phyloP scores from a whole-genome alignment of 108 stramenopile species.

The Cyclostephanos invisitatus region DNA sequence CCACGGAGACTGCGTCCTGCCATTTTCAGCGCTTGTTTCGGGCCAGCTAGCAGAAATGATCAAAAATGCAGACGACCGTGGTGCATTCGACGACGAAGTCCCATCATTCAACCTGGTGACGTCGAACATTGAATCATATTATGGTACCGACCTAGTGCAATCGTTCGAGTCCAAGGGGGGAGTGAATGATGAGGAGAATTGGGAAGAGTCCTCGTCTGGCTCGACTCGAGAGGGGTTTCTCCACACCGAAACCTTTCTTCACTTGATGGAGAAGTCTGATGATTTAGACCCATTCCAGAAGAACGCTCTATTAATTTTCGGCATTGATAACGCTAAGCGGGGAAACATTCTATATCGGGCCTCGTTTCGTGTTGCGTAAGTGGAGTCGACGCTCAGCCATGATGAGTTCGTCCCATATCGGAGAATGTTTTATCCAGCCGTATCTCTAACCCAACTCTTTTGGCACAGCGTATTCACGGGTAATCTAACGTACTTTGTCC shows the following conservation, averaged over 20 bases:
- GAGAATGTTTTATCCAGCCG: conserved; percentile 28
- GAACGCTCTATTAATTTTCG: conserved; percentile 38
- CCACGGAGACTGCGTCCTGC: conserved; percentile 37
- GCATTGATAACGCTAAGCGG: conserved; percentile 25
- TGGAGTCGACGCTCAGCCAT: neutral
- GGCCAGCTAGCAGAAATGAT: conserved; percentile 24
- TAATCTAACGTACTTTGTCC: conserved; percentile 16
- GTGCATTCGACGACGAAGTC: conserved; percentile 2
- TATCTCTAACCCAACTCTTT: neutral
- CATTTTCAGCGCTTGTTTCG: conserved; percentile 26
- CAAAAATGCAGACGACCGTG: conserved; percentile 3
- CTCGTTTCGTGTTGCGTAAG: conserved; percentile 41
- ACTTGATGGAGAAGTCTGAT: conserved; percentile 33
- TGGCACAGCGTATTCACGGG: conserved; percentile 20
- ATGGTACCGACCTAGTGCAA: neutral
- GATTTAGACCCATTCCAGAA: conserved; percentile 31
- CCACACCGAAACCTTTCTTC: conserved; percentile 31
- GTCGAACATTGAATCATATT: conserved; percentile 10
- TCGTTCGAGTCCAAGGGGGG: conserved; percentile 7
- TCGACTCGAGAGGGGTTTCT: conserved; percentile 4
- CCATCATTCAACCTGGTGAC: conserved; percentile 37
- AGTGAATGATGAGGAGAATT: neutral
- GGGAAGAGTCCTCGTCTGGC: conserved; percentile 6
- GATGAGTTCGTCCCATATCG: conserved; percentile 14
- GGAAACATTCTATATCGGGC: conserved; percentile 45